Base-by-base conservation (phyloP, 129 eudicot genomes). In the Tagetes erecta region DNA sequence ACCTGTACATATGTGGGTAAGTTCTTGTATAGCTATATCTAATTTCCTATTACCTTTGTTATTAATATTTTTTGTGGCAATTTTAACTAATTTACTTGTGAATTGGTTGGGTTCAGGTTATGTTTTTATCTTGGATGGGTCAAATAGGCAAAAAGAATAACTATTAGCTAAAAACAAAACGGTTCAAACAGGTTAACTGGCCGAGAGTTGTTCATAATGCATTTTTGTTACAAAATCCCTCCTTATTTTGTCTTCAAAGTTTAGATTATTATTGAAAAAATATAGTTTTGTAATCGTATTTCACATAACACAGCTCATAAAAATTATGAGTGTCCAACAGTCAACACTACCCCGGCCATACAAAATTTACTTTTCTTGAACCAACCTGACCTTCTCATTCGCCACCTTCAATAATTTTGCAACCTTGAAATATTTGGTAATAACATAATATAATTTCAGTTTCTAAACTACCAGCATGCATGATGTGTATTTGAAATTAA, bases 1-100 rank as follows among this genome's bases (percentile, higher is more conserved):
- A 79, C 97, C 98, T 73, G 88, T 88, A 45, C 97, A 82, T 86
- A 94, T 94, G 98, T 94, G 98, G 98, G 98, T 93, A 89, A 83
- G 98, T 51, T 46, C 20, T 69, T 35, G 45, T 33, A 33, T 62
- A 35, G 30, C 67, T 12, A 71, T 42, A 57, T 76, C 42, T 78
- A 45, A 35, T 77, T 42, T 10, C 34, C 38, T 57, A 36, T 76
- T 38, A 76, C 8, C 39, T 55, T 53, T 2, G 30, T 12, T 44
- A 33, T 9, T 73, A 34, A 62, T 8, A 3, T 45, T 12, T 31
- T 11, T 11, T 14, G 68, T 37, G 50, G 63, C 38, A 36, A 31
- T 36, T 74, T 63, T 47, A 38, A 38, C 20, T 50, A 27, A 47
- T 73, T 7, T 72, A 46, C 44, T 51, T 60, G 34, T 33, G 49